A percentile compares a stretch with the other conserved stretches of the same genome.
Conservation (phyloP, 345 rosid genomes). For the Viola odorata region DNA sequence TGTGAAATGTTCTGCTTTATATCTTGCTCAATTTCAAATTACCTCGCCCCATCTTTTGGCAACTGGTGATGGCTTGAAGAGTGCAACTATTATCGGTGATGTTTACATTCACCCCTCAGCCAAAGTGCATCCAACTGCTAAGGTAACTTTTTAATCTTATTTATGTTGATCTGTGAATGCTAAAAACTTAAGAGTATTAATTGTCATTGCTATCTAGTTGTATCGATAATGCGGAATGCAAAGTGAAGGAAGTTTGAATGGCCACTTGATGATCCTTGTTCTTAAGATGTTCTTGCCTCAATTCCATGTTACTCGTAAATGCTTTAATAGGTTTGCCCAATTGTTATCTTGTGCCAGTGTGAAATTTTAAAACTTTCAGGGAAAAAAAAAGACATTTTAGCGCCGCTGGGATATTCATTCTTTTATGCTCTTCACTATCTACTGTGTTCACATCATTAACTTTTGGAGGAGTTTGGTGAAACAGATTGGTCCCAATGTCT, state of each 20-base stretch:
- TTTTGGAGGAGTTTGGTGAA: constrained; percentile 2
- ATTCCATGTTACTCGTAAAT: no score
- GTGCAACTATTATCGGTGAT: constrained; percentile 69
- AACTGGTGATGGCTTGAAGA: constrained; percentile 65
- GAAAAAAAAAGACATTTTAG: no score
- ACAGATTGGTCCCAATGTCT: constrained; percentile 35
- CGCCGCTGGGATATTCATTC: not conserved
- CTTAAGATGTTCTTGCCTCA: no score
- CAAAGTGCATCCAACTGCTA: constrained; percentile 91
- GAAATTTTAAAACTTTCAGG: no score
- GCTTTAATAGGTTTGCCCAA: no score
- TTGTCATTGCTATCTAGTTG: no score
- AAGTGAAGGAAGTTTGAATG: no score
- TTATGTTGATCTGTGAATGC: not conserved
- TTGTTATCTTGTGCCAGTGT: no score
- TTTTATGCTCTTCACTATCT: not conserved
- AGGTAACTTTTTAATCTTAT: constrained; percentile 38
- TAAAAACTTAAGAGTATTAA: no score
- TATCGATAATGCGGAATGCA: no score
- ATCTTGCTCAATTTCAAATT: constrained; percentile 70
- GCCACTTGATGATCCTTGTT: no score
- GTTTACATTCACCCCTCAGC: constrained; percentile 95
- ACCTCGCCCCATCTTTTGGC: constrained; percentile 77
- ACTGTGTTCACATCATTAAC: not conserved
- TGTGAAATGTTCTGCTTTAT: constrained; percentile 71